Percentiles rank a stretch among this genome's conserved stretches.
Evolutionary conservation across 2,329 filamentous ascomycete species (phyloP).

Genomic region (Monilinia polystroma): DNA sequence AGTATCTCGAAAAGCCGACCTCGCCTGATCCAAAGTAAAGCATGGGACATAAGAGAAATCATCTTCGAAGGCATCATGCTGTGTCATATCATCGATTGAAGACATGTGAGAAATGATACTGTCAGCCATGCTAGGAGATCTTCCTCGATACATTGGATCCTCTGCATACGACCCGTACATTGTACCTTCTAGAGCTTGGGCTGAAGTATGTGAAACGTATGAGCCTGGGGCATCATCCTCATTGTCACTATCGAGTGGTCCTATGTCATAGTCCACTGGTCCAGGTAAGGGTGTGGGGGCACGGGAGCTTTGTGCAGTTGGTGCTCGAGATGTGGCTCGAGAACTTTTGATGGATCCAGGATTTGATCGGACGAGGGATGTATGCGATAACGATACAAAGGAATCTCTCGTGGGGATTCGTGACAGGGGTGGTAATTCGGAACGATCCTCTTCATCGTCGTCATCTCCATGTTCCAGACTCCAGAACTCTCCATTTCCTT

Average conservation of each 20-base stretch:
- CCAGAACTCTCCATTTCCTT: conserved; percentile 66
- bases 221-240: conserved; percentile 56
- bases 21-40: conserved; percentile 80
- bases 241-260: conserved; percentile 46
- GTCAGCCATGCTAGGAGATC: conserved; percentile 78
- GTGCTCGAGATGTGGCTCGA: conserved; percentile 28
- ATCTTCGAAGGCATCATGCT: conserved; percentile 71
- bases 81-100: conserved; percentile 57
- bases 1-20: conserved; percentile 86
- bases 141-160: conserved; percentile 58
- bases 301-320: conserved; percentile 38
- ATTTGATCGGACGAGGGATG: conserved; percentile 34
- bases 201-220: conserved; percentile 45
- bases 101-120: conserved; percentile 72
- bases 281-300: conserved; percentile 38
- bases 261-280: conserved; percentile 42
- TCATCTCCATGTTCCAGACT: conserved; percentile 76
- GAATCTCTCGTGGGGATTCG: conserved; percentile 37
- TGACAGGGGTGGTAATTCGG: conserved; percentile 39
- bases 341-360: conserved; percentile 30
- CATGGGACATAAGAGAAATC: conserved; percentile 93
- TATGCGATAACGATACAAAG: conserved; percentile 21
- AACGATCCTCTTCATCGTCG: conserved; percentile 41
- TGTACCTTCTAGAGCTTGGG: conserved; percentile 67
- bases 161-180: conserved; percentile 71